Evolutionary conservation across 2,329 filamentous ascomycete genomes (phyloP), one percentile per base, ranked within the genome.

Genomic region (Orbilia brochopaga): DNA sequence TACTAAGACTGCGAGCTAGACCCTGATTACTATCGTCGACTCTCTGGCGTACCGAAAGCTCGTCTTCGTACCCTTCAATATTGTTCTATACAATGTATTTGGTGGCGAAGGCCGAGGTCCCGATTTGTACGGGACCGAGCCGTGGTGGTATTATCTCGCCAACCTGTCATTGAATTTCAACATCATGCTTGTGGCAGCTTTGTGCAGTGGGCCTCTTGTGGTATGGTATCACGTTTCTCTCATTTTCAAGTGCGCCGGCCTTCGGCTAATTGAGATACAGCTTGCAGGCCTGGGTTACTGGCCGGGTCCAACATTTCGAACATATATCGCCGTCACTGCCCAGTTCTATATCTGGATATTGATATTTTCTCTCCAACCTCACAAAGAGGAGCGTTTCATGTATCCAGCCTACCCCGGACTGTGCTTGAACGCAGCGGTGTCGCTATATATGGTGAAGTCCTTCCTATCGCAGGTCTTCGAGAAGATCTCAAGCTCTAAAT

Each of bases 381-480:
- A 99, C 81, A 99, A 99, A 78, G 94, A 99, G 79, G 94, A 99
- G 80, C 85, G 94, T 5, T 99, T 99, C 82, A 97, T 99, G 92
- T 99, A 96, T 77, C 94, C 94, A 0, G 90, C 87, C 1, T 99
- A 99, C 77, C 94, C 94, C 0, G 91, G 93, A 74, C 83, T 99
- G 40, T 89, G 90, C 0, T 83, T 99, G 37, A 97, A 96, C 77
- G 92, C 92, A 1, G 90, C 93, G 7, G 85, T 97, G 59, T 86
- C 90, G 2, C 82, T 95, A 37, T 53, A 52, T 30, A 58, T 56
- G 63, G 10, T 57, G 10, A 62, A 54, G 13, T 24, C 23, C 2
- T 30, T 50, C 4, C 21, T 67, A 19, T 61, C 52, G 21, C n/a
- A n/a, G 24, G 23, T 21, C 5, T 32, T 23, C 2, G 58, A 37